phyloP scores from a whole-genome alignment of 1,284 basidiomycete genomes.

The Inonotus obliquus region DNA sequence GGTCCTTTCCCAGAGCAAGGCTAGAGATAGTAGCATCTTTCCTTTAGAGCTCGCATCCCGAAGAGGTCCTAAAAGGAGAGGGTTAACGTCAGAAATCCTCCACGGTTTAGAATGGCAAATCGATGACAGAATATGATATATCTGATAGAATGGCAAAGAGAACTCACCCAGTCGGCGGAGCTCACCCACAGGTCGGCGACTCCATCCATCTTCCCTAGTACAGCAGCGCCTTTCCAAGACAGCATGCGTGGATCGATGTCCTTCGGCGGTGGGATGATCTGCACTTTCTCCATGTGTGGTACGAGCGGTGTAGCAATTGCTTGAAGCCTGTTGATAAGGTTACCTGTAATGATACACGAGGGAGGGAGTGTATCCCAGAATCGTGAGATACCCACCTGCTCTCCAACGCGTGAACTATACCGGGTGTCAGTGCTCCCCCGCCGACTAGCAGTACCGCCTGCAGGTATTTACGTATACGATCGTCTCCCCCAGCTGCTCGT shows the following conservation, averaged over 20 bases:
- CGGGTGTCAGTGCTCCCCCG: slow-evolving; percentile 68
- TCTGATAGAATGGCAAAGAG: slow-evolving; percentile 15
- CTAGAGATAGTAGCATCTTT: slow-evolving; percentile 69
- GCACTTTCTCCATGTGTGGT: slow-evolving; percentile 76
- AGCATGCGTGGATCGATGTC: slow-evolving; percentile 89
- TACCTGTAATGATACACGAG: not conserved
- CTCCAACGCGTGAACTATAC: slow-evolving; percentile 74
- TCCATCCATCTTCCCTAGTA: slow-evolving; percentile 88
- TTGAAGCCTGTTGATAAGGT: slow-evolving; percentile 52
- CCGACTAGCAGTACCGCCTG: slow-evolving; percentile 89
- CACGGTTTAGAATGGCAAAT: not conserved
- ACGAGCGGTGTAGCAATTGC: slow-evolving; percentile 82
- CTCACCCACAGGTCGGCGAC: slow-evolving; percentile 89
- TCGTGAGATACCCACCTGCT: slow-evolving; percentile 51
- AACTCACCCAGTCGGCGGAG: slow-evolving; percentile 78
- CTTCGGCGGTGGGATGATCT: slow-evolving; percentile 88
- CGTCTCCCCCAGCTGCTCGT: slow-evolving; percentile 79
- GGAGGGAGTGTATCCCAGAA: slow-evolving; percentile 10
- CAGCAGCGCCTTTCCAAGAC: slow-evolving; percentile 94
- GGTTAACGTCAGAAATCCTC: not conserved
- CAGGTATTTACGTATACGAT: slow-evolving; percentile 86
- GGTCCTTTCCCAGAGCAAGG: not conserved
- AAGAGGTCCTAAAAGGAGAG: slow-evolving; percentile 52
- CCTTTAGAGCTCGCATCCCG: slow-evolving; percentile 75
- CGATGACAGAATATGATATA: not conserved